Conservation (phyloP, 2,329 filamentous ascomycete species). For the Xylariaceae sp. region DNA sequence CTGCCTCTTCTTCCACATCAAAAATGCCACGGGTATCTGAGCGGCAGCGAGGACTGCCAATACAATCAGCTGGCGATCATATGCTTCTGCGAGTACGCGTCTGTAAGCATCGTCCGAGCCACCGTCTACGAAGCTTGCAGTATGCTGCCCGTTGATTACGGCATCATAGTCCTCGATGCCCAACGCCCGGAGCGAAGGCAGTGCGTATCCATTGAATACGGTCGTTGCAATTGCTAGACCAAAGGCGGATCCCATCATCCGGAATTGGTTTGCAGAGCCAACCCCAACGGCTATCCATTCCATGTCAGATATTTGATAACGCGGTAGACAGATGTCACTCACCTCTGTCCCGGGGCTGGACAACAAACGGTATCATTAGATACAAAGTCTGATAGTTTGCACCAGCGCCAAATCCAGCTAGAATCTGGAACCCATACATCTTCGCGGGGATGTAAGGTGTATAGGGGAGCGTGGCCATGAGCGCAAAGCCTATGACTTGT, state of each 20-base stretch:
- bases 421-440: conserved; percentile 10
- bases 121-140: conserved; percentile 3
- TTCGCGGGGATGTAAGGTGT: neutral
- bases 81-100: conserved; percentile 5
- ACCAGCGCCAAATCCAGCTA: conserved; percentile 11
- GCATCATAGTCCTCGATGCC: neutral
- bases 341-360: conserved; percentile 2
- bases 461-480: conserved; percentile 1
- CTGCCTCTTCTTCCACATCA: conserved; percentile 39
- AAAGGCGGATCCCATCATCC: conserved; percentile 10
- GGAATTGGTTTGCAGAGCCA: conserved; percentile 8
- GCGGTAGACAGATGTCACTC: neutral
- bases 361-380: conserved; percentile 6
- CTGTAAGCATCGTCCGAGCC: conserved; percentile 1
- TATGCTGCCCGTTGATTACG: too few relatives aligned
- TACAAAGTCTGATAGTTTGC: conserved; percentile 1
- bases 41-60: conserved; percentile 1
- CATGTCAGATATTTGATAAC: neutral
- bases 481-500: conserved; percentile 9
- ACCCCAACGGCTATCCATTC: conserved; percentile 9
- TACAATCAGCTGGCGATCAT: conserved; percentile 12
- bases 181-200: neutral
- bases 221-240: conserved; percentile 9
- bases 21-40: conserved; percentile 1
- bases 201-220: conserved; percentile 8